phyloP scores from a whole-genome alignment of 1,284 basidiomycete species.

The Cystobasidium pallidum region DNA sequence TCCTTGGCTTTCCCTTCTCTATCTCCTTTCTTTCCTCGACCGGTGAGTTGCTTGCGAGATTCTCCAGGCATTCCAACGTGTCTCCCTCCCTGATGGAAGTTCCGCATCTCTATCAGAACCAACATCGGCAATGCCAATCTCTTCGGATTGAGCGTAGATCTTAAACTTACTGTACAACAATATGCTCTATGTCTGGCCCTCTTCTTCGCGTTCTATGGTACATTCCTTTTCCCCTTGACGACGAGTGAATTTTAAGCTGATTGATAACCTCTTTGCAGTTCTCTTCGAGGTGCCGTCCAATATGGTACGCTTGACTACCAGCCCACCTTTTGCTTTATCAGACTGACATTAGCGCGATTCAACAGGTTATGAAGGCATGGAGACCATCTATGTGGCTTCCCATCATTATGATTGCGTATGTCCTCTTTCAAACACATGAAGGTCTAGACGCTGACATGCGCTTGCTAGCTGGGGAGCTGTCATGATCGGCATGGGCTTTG shows the following conservation, averaged over 20 bases:
- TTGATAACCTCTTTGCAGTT: not conserved
- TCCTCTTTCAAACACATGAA: constrained; percentile 69
- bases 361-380: constrained; percentile 66
- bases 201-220: constrained; percentile 34
- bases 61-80: not conserved
- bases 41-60: constrained; percentile 15
- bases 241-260: no score
- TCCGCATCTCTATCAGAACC: not conserved
- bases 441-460: constrained; percentile 58
- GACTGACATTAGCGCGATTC: not conserved
- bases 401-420: constrained; percentile 59
- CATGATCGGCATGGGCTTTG: constrained; percentile 66
- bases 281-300: constrained; percentile 39
- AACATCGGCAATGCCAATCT: constrained; percentile 53
- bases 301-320: constrained; percentile 1
- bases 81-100: not conserved
- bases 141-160: constrained; percentile 47
- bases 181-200: constrained; percentile 42
- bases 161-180: constrained; percentile 29
- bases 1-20: constrained; percentile 53
- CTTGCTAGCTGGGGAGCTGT: constrained; percentile 63
- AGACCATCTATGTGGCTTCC: constrained; percentile 68
- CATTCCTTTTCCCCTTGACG: no score
- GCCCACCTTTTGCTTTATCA: not conserved
- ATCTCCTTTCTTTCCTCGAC: constrained; percentile 50